Evolutionary conservation across 2,329 filamentous ascomycete genomes (phyloP), one percentile per base, ranked within the genome.

Genomic region (Alternaria arborescens): DNA sequence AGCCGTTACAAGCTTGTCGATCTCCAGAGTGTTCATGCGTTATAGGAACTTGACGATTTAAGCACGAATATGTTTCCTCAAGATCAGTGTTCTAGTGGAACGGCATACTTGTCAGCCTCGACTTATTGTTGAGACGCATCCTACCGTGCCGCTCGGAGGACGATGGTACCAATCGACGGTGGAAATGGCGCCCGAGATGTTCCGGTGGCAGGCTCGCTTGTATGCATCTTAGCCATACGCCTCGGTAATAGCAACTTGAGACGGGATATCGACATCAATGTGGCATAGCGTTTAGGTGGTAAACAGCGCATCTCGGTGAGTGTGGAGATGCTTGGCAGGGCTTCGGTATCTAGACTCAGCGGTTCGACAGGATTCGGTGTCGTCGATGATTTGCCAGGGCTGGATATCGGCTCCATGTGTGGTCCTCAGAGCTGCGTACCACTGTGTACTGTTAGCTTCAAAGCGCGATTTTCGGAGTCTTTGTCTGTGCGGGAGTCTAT

Each of bases 151-250:
- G 20, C 44, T 65, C 63, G 42, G 47, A 48, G 11, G 52, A 34
- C 36, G 60, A 62, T 48, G 55, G 60, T 40, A 57, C 26, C 12
- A 66, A 53, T 24, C 20, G 40, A 57, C n/a, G 20, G 44, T 52
- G 46, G 48, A 46, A 44, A 60, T 44, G 42, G 52, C 58, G 38
- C 58, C 65, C 54, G 65, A 62, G 30, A 64, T 62, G 47, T 67
- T 58, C 56, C 53, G 40, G 28, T 56, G 53, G 44, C 41, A 65
- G 52, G 55, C 60, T 52, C 61, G 58, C 41, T 59, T 63, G 55
- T 65, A 64, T 47, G 32, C 54, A 48, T 62, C 42, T 20, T 43
- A 22, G 18, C 60, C 55, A 56, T 60, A 68, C 44, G 54, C 55
- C 47, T 62, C 48, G 36, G 60, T 48, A 52, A 53, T 55, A 16